Evolutionary conservation across 306 rosid species (phyloP), one percentile per base, ranked within the genome.

Genomic region (Prinsepia uniflora): DNA sequence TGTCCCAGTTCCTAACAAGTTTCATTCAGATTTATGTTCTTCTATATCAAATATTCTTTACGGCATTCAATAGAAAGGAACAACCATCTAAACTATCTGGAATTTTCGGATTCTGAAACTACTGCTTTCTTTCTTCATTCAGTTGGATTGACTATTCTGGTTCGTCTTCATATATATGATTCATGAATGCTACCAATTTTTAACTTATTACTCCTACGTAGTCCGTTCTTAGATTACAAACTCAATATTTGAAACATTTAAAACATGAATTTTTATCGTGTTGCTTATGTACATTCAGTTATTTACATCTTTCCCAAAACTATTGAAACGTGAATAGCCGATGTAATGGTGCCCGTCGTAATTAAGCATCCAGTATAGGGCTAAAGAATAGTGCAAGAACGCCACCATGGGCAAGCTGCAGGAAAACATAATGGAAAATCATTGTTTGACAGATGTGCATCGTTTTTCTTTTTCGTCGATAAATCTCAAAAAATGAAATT

Each of bases 371-470:
- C 63, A 45, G 19, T 45, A 7, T 20, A 46, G 40, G 71, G 67
- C 65, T 78, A 89, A 46, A 86, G 92, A 76, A 88, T 82, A 65
- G 71, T 74, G 79, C 92, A 87, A 63, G 76, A 73, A 56, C 62
- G 42, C 63, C 75, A 70, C 79, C 87, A n/a, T 68, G 82, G 62
- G 66, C 67, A 75, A 12, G 60, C 81, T 70, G 74, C 87, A 80
- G 75, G 59, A 71, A 76, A 70, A 63, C 19, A 46, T 30, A 6
- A 47, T 10, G 5, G 46, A 43, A 10, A 10, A 14, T 48, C 3
- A 11, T 13, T 15, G 56, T 50, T 50, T 50, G 9, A 18, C 4
- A 45, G 12, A 30, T 30, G 36, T 30, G 36, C 36, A 1, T 30
- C 36, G 2, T 30, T 30, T 30, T 30, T 30, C 3, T 1, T 30